Percentiles rank a stretch among this genome's conserved stretches.
These are phyloP conservation scores for Pulveroboletus sp. DNA, from an alignment of 768 basidiomycete species.

Conservation along the genomic window DNA sequence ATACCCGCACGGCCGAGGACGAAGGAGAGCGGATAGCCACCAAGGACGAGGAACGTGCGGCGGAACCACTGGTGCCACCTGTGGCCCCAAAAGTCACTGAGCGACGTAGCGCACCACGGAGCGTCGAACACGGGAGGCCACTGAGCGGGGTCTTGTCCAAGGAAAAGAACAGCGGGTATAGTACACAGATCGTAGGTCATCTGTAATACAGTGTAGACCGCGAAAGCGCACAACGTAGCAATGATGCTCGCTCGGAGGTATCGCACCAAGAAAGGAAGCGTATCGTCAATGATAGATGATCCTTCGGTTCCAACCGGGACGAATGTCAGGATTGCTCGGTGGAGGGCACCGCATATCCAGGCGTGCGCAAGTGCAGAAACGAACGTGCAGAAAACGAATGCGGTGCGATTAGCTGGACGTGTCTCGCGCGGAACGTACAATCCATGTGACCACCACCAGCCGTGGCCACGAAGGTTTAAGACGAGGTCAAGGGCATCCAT, in stretches of 20 bases:
- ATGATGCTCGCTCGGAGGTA: slow-evolving; percentile 41
- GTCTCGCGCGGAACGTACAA: slow-evolving; percentile 32
- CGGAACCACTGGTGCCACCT: slow-evolving; percentile 39
- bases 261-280: slow-evolving; percentile 22
- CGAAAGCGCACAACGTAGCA: slow-evolving; percentile 38
- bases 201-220: slow-evolving; percentile 43
- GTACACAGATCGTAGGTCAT: slow-evolving; percentile 25
- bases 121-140: slow-evolving; percentile 33
- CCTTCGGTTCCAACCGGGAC: slow-evolving; percentile 35
- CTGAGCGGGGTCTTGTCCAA: slow-evolving; percentile 25
- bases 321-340: slow-evolving; percentile 44
- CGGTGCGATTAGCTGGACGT: slow-evolving; percentile 34
- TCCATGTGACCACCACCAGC: slow-evolving; percentile 56
- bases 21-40: slow-evolving; percentile 25
- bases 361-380: slow-evolving; percentile 32
- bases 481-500: slow-evolving; percentile 47
- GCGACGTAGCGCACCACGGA: slow-evolving; percentile 35
- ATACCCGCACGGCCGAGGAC: slow-evolving; percentile 45
- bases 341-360: slow-evolving; percentile 41
- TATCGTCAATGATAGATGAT: slow-evolving; percentile 30
- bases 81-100: slow-evolving; percentile 35
- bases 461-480: slow-evolving; percentile 50
- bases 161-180: slow-evolving; percentile 22
- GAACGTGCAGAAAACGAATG: slow-evolving; percentile 37
- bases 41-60: slow-evolving; percentile 27